Base-by-base conservation (phyloP, 805 yeast species). In the Yamadazyma scolyti region DNA sequence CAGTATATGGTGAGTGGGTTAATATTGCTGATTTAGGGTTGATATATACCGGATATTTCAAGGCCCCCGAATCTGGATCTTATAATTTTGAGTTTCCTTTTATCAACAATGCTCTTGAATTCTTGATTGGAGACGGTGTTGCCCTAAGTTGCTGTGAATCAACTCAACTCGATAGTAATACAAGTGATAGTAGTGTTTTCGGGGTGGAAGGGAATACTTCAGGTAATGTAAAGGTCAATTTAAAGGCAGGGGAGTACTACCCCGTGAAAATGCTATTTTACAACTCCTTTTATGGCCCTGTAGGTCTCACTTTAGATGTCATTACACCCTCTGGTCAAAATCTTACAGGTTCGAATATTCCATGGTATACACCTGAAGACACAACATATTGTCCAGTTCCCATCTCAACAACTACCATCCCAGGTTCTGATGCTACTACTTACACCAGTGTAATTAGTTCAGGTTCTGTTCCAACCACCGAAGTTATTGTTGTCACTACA, bases 241-340 rank as follows among this genome's bases (percentile, higher is more conserved):
- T 19, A 10, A 19, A 7, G 7, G 20, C 20, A 7, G 20, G 20
- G 7, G 20, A 7, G 10, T 45, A 16, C 14, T 37, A 46, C 9
- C 32, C 26, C 1, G 42, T n/a, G 6, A 41, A 33, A 16, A 46
- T 29, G n/a, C 46, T 36, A 8, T 33, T 13, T 27, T 47, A 50
- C 10, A 50, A 47, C 5, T 46, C 31, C 34, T n/a, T n/a, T n/a
- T n/a, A n/a, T n/a, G n/a, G n/a, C n/a, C n/a, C n/a, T n/a, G n/a
- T n/a, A n/a, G n/a, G n/a, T n/a, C n/a, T n/a, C n/a, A n/a, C n/a
- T n/a, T n/a, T n/a, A n/a, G n/a, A n/a, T n/a, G n/a, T n/a, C n/a
- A n/a, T n/a, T n/a, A n/a, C n/a, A n/a, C n/a, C n/a, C n/a, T n/a
- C n/a, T n/a, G n/a, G n/a, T n/a, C n/a, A n/a, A n/a, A n/a, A n/a